phyloP scores from a whole-genome alignment of 1,284 basidiomycete genomes.

The Ceratorhiza oryzae-sativae region DNA sequence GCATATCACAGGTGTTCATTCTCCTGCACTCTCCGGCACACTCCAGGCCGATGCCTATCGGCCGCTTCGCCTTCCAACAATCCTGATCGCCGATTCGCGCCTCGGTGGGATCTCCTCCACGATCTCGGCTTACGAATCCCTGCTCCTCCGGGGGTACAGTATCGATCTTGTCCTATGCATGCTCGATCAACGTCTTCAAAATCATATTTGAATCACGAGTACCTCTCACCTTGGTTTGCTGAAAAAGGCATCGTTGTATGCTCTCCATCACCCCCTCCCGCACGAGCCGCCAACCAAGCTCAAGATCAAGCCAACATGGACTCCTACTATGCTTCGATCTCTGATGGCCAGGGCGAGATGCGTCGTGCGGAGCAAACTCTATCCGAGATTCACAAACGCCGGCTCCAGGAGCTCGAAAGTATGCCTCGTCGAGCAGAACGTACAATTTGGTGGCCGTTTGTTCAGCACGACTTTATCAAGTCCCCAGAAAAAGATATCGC shows the following conservation, averaged over 20 bases:
- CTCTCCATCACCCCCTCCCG: conserved; percentile 68
- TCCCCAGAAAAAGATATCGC: conserved; percentile 72
- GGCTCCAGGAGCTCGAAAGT: conserved; percentile 73
- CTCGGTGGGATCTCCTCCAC: conserved; percentile 97
- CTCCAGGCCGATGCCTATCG: conserved; percentile 88
- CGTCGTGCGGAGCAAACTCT: conserved; percentile 63
- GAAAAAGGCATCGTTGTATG: conserved; percentile 64
- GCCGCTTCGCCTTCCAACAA: conserved; percentile 83
- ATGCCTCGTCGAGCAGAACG: conserved; percentile 83
- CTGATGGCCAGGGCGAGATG: conserved; percentile 37
- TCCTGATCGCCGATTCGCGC: conserved; percentile 87
- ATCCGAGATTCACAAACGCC: conserved; percentile 65
- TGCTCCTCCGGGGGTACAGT: conserved; percentile 87
- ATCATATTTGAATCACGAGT: conserved; percentile 88
- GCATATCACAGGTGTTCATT: conserved; percentile 79
- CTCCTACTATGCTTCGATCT: conserved; percentile 67
- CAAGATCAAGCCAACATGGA: conserved; percentile 68
- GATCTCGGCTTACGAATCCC: conserved; percentile 90
- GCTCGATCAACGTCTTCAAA: conserved; percentile 63
- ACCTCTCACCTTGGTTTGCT: conserved; percentile 79
- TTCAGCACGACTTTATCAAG: conserved; percentile 83
- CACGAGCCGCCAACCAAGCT: conserved; percentile 54
- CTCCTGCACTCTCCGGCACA: conserved; percentile 84
- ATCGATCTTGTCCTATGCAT: conserved; percentile 78
- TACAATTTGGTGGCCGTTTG: conserved; percentile 96